Evolutionary conservation across 2,329 filamentous ascomycete genomes (phyloP).

Genomic region (Tolypocladium amazonense): DNA sequence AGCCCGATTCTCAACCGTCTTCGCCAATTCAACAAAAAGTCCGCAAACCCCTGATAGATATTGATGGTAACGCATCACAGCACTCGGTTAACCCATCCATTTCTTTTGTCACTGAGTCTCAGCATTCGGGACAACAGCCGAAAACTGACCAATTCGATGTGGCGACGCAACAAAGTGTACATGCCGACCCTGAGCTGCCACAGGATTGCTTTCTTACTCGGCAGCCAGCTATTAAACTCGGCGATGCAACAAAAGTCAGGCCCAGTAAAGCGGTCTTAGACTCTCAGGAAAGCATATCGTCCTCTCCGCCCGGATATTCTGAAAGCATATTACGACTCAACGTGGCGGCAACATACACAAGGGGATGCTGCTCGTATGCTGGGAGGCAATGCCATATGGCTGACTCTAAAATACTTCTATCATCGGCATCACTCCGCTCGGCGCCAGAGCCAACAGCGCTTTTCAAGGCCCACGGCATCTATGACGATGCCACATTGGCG

Average conservation of each 20-base stretch:
- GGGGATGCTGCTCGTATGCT: slow-evolving; percentile 18
- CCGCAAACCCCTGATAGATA: slow-evolving; percentile 11
- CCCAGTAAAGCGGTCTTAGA: neutral
- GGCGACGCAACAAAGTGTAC: neutral
- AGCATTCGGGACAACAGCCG: neutral
- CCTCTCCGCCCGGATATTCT: neutral
- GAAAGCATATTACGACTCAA: too few species aligned
- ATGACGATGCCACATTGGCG: slow-evolving; percentile 20
- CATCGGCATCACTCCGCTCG: slow-evolving; percentile 27
- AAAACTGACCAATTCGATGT: too few species aligned
- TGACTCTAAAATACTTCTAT: slow-evolving; percentile 27
- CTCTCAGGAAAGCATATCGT: neutral
- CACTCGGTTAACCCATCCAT: neutral
- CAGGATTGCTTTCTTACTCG: neutral
- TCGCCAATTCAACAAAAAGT: neutral
- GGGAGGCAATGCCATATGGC: slow-evolving; percentile 26
- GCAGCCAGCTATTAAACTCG: neutral
- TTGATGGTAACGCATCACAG: slow-evolving; percentile 12
- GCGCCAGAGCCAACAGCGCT: slow-evolving; percentile 26
- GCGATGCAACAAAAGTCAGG: neutral
- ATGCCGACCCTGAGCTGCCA: neutral
- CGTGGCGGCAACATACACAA: too few species aligned
- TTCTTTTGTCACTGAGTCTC: neutral
- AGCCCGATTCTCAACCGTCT: neutral
- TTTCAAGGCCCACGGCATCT: slow-evolving; percentile 30